A percentile compares a stretch with the other conserved stretches of the same genome.
These are phyloP conservation scores for Aspergillus sp. DNA, from an alignment of 2,329 filamentous ascomycete species.

Conservation along the genomic window DNA sequence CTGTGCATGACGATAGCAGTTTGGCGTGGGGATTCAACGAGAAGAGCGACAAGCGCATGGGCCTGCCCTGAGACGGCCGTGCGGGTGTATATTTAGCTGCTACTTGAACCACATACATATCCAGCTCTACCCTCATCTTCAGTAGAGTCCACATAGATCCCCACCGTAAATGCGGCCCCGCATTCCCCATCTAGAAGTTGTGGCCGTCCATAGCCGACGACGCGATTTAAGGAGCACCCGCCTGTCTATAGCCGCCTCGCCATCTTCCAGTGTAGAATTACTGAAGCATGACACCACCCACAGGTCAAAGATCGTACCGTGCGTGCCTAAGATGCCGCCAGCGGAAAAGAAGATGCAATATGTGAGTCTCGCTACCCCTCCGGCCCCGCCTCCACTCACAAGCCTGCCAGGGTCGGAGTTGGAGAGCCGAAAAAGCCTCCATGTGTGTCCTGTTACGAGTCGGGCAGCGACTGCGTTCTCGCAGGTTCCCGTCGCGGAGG, in stretches of 20 bases:
- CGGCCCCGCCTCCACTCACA: neutral
- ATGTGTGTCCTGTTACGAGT: neutral
- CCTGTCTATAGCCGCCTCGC: too few relatives aligned
- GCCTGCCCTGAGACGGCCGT: too few relatives aligned
- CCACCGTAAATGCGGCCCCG: too few relatives aligned
- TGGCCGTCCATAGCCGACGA: too few relatives aligned
- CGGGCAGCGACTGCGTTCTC: neutral
- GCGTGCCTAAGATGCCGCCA: neutral
- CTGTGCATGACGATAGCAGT: slow-evolving; percentile 51
- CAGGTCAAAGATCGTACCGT: neutral
- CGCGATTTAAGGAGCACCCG: too few relatives aligned
- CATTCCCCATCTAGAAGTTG: too few relatives aligned
- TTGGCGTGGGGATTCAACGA: slow-evolving; percentile 46
- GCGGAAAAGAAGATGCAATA: neutral
- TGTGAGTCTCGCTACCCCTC: neutral
- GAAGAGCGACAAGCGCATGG: too few relatives aligned
- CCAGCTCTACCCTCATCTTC: too few relatives aligned
- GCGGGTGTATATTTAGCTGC: too few relatives aligned
- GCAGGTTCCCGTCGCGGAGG: neutral
- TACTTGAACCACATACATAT: too few relatives aligned
- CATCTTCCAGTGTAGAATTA: too few relatives aligned
- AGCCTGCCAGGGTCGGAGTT: neutral
- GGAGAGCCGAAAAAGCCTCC: neutral
- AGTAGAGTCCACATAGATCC: too few relatives aligned
- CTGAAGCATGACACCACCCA: neutral